Conservation (phyloP, 1,284 basidiomycete genomes). For the Ceratobasidium sp. region DNA sequence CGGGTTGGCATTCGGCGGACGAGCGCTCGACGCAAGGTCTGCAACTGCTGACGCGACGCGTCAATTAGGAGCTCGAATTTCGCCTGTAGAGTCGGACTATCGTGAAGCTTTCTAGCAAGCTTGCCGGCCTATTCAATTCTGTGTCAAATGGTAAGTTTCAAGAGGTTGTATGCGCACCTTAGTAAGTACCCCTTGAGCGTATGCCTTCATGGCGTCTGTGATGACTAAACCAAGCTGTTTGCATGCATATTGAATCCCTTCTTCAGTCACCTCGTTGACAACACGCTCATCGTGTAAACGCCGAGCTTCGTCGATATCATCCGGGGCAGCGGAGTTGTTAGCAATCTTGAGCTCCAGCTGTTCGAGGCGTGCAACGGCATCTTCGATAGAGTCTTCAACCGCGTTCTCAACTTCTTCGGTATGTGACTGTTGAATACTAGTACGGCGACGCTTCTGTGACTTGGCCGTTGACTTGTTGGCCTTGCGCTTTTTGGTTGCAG, state of each 20-base stretch:
- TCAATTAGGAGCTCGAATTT: conserved; percentile 4
- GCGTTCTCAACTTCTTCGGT: neutral
- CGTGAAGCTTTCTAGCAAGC: conserved; percentile 1
- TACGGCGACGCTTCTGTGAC: conserved; percentile 2
- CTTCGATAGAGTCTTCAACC: neutral
- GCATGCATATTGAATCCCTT: too few relatives aligned
- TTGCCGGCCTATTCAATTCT: neutral
- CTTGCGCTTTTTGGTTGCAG: neutral
- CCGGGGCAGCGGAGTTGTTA: neutral
- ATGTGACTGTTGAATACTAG: neutral
- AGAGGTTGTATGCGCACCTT: conserved; percentile 10
- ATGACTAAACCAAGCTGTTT: neutral
- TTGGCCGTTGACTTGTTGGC: neutral
- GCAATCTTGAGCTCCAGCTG: neutral
- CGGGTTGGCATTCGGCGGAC: conserved; percentile 5
- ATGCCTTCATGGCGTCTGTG: conserved; percentile 11
- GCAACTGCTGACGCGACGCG: conserved; percentile 8
- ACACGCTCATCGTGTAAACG: conserved; percentile 1
- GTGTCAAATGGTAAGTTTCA: too few relatives aligned
- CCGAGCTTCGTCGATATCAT: conserved; percentile 1
- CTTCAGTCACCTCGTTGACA: neutral
- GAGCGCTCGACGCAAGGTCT: neutral
- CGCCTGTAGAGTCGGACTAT: conserved; percentile 3
- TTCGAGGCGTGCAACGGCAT: neutral
- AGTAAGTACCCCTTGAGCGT: neutral